Percentiles rank a stretch among this genome's conserved stretches.
Evolutionary conservation across 164 flowering plant genomes (phyloP).

Genomic region (Vitis rupestris): DNA sequence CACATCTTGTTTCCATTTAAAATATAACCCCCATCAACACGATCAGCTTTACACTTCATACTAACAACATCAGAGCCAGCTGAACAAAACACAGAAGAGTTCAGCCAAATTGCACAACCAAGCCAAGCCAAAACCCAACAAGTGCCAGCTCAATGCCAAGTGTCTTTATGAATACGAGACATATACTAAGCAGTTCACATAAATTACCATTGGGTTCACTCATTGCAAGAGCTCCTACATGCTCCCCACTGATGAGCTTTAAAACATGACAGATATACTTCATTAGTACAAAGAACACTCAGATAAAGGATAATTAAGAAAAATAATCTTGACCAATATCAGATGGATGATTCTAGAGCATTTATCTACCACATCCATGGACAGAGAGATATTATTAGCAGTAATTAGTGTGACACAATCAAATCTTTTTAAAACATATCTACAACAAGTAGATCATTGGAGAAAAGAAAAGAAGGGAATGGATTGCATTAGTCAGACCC

Average conservation of each 20-base stretch:
- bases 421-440: no score
- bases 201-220: conserved; percentile 96
- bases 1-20: conserved; percentile 99
- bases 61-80: conserved; percentile 99
- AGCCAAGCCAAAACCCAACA: not conserved
- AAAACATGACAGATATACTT: conserved; percentile 16
- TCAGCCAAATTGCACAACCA: conserved; percentile 2
- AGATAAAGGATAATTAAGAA: not conserved
- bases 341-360: not conserved
- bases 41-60: conserved; percentile 98
- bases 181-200: not conserved
- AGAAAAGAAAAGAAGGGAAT: no score
- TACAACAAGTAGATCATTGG: no score
- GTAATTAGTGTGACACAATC: no score
- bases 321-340: not conserved
- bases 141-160: not conserved
- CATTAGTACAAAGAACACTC: conserved; percentile 1
- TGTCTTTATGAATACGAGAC: not conserved
- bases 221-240: conserved; percentile 99
- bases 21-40: conserved; percentile 85
- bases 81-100: conserved; percentile 25
- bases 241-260: conserved; percentile 98
- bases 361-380: not conserved
- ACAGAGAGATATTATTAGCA: no score
- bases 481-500: no score